Evolutionary conservation across 225 moss, liverwort and hornwort genomes (phyloP).

Genomic region (Asterella californica): DNA sequence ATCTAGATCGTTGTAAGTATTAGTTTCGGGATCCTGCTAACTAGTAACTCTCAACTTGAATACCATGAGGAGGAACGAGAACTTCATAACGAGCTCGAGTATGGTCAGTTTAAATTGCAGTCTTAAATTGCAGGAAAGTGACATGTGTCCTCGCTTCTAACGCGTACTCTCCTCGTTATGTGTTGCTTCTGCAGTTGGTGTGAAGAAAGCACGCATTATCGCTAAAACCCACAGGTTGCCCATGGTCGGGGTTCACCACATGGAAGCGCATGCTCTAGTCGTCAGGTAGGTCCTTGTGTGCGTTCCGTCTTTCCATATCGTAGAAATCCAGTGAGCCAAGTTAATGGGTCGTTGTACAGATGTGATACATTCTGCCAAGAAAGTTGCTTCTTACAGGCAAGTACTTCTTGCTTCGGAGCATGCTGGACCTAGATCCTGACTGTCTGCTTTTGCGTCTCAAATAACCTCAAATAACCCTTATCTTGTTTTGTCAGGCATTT

Average conservation of each 20-base stretch:
- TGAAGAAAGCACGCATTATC: conserved; percentile 82
- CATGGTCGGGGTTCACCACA: conserved; percentile 86
- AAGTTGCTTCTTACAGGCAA: background rate
- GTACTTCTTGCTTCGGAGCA: too few species aligned
- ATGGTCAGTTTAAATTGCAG: too few species aligned
- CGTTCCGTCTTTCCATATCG: background rate
- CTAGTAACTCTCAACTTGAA: too few species aligned
- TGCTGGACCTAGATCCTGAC: too few species aligned
- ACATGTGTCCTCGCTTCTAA: too few species aligned
- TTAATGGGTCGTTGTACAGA: background rate
- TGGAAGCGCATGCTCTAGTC: conserved; percentile 99
- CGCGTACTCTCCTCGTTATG: too few species aligned
- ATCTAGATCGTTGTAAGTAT: too few species aligned
- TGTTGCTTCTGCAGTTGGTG: conserved; percentile 65
- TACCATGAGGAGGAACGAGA: too few species aligned
- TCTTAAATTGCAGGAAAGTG: background rate
- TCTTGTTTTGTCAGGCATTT: background rate
- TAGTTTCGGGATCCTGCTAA: too few species aligned
- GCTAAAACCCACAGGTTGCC: conserved; percentile 78
- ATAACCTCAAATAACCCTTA: background rate
- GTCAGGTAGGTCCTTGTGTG: conserved; percentile 53
- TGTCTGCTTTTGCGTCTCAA: too few species aligned
- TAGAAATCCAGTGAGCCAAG: background rate
- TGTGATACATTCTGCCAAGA: background rate
- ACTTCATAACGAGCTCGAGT: too few species aligned